Percentiles rank a stretch among this genome's conserved stretches.
These are phyloP conservation scores for Xylariaceae sp. DNA, from an alignment of 2,329 filamentous ascomycete species.

Conservation along the genomic window DNA sequence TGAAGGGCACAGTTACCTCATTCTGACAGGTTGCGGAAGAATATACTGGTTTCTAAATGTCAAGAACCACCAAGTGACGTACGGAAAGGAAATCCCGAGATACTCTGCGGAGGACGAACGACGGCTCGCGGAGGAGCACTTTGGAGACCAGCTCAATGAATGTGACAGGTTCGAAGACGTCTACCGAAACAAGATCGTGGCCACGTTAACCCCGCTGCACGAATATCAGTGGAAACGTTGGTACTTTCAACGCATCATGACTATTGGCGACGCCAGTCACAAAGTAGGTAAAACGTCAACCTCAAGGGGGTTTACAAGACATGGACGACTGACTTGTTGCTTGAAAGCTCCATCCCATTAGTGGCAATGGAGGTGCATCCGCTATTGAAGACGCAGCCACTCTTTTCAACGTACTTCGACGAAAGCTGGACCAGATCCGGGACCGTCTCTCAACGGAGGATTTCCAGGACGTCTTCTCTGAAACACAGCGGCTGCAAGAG, in stretches of 20 bases:
- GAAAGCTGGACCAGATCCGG: not conserved
- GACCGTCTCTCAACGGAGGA: not conserved
- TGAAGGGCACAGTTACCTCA: not conserved
- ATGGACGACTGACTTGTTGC: not conserved
- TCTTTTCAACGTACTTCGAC: not conserved
- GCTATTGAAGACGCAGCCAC: not conserved
- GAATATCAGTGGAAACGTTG: not conserved
- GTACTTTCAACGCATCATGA: not conserved
- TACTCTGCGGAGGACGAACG: not conserved
- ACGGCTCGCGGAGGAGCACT: not conserved
- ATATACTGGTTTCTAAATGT: not conserved
- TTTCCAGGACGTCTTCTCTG: not conserved
- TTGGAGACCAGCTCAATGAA: not conserved
- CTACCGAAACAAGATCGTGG: not conserved
- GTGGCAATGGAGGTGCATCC: not conserved
- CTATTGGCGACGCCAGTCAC: not conserved
- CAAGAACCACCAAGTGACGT: not conserved
- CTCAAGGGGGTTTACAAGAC: too few relatives aligned
- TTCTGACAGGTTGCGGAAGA: not conserved
- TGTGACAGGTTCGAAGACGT: not conserved
- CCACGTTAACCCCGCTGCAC: not conserved
- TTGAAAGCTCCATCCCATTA: not conserved
- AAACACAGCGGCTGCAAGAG: not conserved
- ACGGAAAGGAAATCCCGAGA: not conserved
- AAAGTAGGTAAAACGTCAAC: not conserved